Conservation (phyloP, 805 yeast genomes). For the Clavispora asparagi region DNA sequence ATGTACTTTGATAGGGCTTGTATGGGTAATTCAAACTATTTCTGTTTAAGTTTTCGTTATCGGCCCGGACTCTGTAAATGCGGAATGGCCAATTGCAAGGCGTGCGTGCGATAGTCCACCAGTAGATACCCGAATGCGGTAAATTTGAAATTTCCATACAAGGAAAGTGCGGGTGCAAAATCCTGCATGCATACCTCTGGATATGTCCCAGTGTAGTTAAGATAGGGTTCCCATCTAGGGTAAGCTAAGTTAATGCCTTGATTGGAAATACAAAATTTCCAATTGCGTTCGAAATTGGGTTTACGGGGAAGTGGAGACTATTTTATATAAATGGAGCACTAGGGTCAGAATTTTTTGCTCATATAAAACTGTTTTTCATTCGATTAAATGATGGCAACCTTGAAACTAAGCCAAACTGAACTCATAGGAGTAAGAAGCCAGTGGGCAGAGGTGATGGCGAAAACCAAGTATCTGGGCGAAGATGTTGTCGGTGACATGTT, state of each 20-base stretch:
- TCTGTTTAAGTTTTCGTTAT: background rate
- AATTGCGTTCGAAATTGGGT: background rate
- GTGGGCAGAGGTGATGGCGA: constrained; percentile 31
- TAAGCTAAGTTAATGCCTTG: background rate
- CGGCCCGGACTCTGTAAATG: too few relatives aligned
- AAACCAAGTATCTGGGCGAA: constrained; percentile 24
- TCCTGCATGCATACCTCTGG: background rate
- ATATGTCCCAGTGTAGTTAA: background rate
- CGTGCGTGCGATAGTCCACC: background rate
- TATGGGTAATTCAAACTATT: background rate
- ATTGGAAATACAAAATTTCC: background rate
- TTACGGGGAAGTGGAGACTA: background rate
- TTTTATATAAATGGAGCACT: background rate
- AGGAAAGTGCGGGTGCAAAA: background rate
- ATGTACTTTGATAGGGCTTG: background rate
- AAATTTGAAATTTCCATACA: background rate
- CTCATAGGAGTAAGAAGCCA: constrained; percentile 21
- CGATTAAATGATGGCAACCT: constrained; percentile 4
- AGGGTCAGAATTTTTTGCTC: too few relatives aligned
- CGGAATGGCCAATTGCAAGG: too few relatives aligned
- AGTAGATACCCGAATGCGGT: background rate
- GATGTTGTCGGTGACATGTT: constrained; percentile 28
- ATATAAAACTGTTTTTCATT: background rate
- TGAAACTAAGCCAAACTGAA: constrained; percentile 11
- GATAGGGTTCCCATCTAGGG: background rate